phyloP scores from a whole-genome alignment of 495 filamentous ascomycete species.

The Ramalina peruviana region DNA sequence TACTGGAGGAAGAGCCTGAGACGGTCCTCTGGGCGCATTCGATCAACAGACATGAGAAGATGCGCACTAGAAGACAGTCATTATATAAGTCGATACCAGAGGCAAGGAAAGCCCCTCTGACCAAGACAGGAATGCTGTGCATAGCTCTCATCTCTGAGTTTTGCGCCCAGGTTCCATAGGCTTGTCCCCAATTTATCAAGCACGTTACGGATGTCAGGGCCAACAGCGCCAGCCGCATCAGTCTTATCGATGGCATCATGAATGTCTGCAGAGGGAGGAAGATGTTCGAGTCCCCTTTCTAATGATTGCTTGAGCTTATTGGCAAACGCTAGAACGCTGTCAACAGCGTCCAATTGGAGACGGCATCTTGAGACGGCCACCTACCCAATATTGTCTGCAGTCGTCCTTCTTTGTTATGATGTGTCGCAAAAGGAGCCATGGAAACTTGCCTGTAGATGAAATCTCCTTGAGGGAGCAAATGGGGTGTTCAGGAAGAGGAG shows the following conservation, averaged over 20 bases:
- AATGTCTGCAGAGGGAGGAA: constrained; percentile 1
- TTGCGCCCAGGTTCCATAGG: constrained; percentile 57
- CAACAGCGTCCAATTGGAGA: not conserved
- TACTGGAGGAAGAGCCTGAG: constrained; percentile 6
- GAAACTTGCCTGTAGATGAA: not conserved
- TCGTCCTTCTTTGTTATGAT: not conserved
- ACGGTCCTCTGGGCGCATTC: constrained; percentile 36
- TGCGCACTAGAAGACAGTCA: constrained; percentile 28
- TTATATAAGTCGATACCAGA: not conserved
- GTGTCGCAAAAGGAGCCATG: constrained; percentile 6
- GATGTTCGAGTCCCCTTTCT: constrained; percentile 1
- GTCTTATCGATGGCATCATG: constrained; percentile 6
- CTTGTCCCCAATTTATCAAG: constrained; percentile 39
- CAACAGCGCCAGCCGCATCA: not conserved
- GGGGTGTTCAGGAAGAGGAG: too few species aligned
- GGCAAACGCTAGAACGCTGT: constrained; percentile 18
- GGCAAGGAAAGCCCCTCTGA: not conserved
- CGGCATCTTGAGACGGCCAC: not conserved
- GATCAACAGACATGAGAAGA: constrained; percentile 58
- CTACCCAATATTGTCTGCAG: constrained; percentile 5
- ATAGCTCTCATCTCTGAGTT: constrained; percentile 22
- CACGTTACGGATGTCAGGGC: constrained; percentile 16
- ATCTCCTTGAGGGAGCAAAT: not conserved
- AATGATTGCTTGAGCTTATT: constrained; percentile 17
- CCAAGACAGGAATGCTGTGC: constrained; percentile 16